phyloP scores from a whole-genome alignment of 2,329 filamentous ascomycete genomes.

The Dactylellina drechsleri region DNA sequence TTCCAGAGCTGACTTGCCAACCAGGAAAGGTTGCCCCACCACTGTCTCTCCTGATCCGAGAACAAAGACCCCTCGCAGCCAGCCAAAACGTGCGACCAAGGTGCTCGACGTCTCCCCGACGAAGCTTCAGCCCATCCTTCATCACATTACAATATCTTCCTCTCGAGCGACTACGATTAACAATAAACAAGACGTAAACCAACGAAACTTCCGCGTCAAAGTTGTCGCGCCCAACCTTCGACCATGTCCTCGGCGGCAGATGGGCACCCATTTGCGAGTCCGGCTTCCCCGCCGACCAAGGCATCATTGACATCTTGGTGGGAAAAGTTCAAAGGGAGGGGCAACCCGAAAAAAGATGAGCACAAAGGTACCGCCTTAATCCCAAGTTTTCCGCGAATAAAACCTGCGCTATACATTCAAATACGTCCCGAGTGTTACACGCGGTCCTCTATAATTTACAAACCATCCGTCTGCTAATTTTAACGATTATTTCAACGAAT shows the following conservation, averaged over 20 bases:
- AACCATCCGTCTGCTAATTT: neutral
- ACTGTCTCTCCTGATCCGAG: conserved; percentile 8
- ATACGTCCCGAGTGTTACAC: conserved; percentile 18
- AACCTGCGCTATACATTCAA: neutral
- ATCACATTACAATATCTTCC: neutral
- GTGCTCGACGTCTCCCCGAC: neutral
- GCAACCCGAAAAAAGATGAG: conserved; percentile 70
- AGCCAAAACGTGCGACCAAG: conserved; percentile 6
- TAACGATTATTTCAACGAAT: neutral
- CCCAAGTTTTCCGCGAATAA: neutral
- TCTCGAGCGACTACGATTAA: neutral
- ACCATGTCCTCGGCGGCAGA: conserved; percentile 51
- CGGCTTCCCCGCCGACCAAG: conserved; percentile 79
- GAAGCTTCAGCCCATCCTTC: neutral
- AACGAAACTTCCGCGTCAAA: conserved; percentile 11
- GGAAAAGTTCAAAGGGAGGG: conserved; percentile 84
- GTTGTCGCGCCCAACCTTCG: conserved; percentile 27
- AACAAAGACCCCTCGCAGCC: conserved; percentile 25
- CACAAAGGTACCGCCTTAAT: conserved; percentile 59
- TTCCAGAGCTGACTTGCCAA: conserved; percentile 59
- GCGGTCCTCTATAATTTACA: conserved; percentile 12
- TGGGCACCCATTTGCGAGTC: conserved; percentile 61
- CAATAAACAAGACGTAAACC: neutral
- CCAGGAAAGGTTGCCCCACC: conserved; percentile 58
- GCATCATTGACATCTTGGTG: conserved; percentile 95